Evolutionary conservation across 2,329 filamentous ascomycete species (phyloP).

Genomic region (Fusarium keratoplasticum): DNA sequence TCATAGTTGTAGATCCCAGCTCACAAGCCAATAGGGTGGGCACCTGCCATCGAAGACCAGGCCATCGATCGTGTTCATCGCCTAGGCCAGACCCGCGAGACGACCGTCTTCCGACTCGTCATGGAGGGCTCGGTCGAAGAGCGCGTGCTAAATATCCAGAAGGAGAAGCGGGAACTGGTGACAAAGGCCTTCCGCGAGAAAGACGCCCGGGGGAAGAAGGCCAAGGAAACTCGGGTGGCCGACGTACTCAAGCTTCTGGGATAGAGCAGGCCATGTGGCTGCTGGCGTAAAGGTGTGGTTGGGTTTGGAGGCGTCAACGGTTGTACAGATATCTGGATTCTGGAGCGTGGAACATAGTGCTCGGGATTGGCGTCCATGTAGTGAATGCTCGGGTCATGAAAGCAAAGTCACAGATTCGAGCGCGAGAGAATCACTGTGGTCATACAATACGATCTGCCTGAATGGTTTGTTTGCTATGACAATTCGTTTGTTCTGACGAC

Average conservation of each 20-base stretch:
- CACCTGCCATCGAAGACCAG: slow-evolving; percentile 91
- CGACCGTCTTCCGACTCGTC: slow-evolving; percentile 83
- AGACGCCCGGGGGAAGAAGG: slow-evolving; percentile 59
- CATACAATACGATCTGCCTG: neutral
- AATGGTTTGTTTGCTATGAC: neutral
- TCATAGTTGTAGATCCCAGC: neutral
- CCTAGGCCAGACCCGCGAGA: slow-evolving; percentile 82
- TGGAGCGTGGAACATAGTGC: neutral
- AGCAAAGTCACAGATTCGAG: neutral
- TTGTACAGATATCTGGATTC: slow-evolving; percentile 7
- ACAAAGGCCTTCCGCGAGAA: slow-evolving; percentile 84
- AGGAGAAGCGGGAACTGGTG: slow-evolving; percentile 82
- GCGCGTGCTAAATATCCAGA: slow-evolving; percentile 80
- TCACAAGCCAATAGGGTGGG: slow-evolving; percentile 73
- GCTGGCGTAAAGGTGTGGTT: slow-evolving; percentile 1
- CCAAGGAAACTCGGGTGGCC: slow-evolving; percentile 68
- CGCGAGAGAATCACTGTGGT: slow-evolving; percentile 9
- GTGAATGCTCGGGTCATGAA: neutral
- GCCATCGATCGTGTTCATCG: slow-evolving; percentile 90
- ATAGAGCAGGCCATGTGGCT: slow-evolving; percentile 19
- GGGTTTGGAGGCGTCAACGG: neutral
- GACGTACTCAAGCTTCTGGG: slow-evolving; percentile 64
- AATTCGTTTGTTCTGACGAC: neutral
- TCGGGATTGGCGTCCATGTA: neutral
- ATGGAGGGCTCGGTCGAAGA: slow-evolving; percentile 87